Percentiles rank a stretch among this genome's conserved stretches.
These are phyloP conservation scores for Lagenidium sp. DNA, from an alignment of 352 stramenopile genomes.

Conservation along the genomic window DNA sequence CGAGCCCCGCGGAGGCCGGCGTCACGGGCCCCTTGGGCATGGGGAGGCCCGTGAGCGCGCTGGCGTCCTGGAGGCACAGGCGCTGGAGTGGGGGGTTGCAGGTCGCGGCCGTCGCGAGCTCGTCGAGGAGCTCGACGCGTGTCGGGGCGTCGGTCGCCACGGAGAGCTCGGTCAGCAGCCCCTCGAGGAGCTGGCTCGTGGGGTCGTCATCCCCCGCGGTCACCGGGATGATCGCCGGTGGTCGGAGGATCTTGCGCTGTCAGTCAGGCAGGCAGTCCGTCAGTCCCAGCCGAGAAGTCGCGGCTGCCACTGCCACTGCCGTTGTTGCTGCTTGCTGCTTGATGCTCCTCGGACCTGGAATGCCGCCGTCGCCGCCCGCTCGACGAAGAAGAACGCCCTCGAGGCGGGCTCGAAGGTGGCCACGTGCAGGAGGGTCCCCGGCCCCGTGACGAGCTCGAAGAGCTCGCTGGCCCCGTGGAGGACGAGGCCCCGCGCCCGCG, in stretches of 20 bases:
- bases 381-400: constrained; percentile 46
- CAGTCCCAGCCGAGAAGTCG: no score
- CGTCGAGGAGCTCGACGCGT: constrained; percentile 25
- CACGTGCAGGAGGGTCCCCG: constrained; percentile 23
- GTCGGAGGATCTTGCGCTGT: no score
- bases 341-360: constrained; percentile 28
- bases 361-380: constrained; percentile 19
- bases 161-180: constrained; percentile 23
- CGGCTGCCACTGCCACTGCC: no score
- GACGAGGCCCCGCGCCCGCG: constrained; percentile 27
- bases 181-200: constrained; percentile 21
- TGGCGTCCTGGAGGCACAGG: constrained; percentile 47
- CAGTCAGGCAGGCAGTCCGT: no score
- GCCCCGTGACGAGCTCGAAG: constrained; percentile 28
- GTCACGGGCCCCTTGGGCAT: neutral
- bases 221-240: constrained; percentile 24
- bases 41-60: constrained; percentile 5
- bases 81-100: constrained; percentile 23
- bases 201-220: constrained; percentile 11
- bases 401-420: constrained; percentile 56
- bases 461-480: constrained; percentile 37
- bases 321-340: neutral
- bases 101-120: constrained; percentile 29
- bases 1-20: constrained; percentile 18
- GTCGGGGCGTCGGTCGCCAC: constrained; percentile 5